These are phyloP conservation scores for Alternaria conjuncta DNA, from an alignment of 2,329 filamentous ascomycete species.

Conservation along the genomic window DNA sequence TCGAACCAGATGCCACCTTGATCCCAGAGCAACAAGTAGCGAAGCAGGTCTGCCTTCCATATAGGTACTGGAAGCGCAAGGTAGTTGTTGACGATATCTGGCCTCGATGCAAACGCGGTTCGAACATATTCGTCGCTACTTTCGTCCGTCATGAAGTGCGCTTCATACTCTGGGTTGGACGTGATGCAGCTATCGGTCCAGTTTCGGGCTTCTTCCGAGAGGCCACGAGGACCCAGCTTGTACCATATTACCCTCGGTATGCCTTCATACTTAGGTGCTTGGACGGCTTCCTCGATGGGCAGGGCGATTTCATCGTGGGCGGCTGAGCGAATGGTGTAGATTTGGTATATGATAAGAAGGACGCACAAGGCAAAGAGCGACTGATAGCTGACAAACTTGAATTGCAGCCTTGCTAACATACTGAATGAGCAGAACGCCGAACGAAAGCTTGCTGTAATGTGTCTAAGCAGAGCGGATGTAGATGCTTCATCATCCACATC, in stretches of 20 bases:
- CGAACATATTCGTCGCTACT: conserved; percentile 40
- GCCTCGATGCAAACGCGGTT: conserved; percentile 38
- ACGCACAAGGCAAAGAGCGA: not conserved
- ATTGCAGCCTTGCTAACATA: not conserved
- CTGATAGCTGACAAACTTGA: conserved; percentile 1
- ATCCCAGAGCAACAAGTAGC: conserved; percentile 49
- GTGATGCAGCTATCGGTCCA: conserved; percentile 44
- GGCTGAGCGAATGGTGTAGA: not conserved
- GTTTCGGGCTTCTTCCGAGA: conserved; percentile 32
- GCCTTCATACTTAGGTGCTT: not conserved
- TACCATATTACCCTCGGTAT: conserved; percentile 50
- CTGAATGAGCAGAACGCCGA: not conserved
- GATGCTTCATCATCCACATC: not conserved
- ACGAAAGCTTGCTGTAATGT: not conserved
- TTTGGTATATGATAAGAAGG: not conserved
- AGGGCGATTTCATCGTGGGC: not conserved
- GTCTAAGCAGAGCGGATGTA: not conserved
- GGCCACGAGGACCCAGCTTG: conserved; percentile 47
- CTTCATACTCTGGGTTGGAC: conserved; percentile 35
- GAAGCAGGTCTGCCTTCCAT: conserved; percentile 51
- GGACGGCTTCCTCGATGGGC: not conserved
- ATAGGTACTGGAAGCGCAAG: conserved; percentile 45
- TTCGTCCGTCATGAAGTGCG: conserved; percentile 41
- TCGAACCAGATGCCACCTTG: conserved; percentile 54
- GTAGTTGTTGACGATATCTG: conserved; percentile 49